Conservation (phyloP, 2,329 filamentous ascomycete species). For the Paracoccidioides lutzii region DNA sequence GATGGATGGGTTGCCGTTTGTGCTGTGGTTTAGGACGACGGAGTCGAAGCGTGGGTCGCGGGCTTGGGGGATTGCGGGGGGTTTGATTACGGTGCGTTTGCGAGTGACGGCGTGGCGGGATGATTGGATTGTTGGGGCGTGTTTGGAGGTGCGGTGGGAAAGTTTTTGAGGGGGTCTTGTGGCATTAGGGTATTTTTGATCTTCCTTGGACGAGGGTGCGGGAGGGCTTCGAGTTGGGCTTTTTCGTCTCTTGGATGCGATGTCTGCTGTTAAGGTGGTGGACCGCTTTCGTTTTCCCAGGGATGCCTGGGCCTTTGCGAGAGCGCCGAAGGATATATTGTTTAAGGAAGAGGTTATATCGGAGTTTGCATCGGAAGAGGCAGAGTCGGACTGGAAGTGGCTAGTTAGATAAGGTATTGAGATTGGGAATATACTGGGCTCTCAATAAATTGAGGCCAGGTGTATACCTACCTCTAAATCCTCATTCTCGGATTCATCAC, state of each 20-base stretch:
- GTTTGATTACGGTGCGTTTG: constrained; percentile 57
- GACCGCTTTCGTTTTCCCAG: constrained; percentile 23
- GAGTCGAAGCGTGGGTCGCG: constrained; percentile 87
- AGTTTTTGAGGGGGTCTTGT: constrained; percentile 16
- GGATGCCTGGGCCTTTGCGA: constrained; percentile 64
- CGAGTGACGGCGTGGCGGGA: constrained; percentile 76
- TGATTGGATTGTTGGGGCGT: constrained; percentile 72
- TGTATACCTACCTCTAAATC: neutral
- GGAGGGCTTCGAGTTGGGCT: constrained; percentile 28
- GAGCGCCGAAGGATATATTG: constrained; percentile 73
- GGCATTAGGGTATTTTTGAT: constrained; percentile 61
- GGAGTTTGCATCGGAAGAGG: constrained; percentile 11
- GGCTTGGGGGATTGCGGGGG: constrained; percentile 43
- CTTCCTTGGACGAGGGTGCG: constrained; percentile 5
- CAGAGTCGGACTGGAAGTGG: neutral
- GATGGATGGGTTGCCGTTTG: constrained; percentile 23
- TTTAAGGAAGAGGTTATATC: constrained; percentile 33
- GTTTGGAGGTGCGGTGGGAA: constrained; percentile 51
- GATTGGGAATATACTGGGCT: too few relatives aligned
- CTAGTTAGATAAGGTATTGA: neutral
- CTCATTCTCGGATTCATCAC: constrained; percentile 20
- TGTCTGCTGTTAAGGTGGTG: constrained; percentile 7
- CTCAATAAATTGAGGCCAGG: too few relatives aligned
- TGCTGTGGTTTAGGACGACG: constrained; percentile 31
- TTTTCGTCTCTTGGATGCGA: constrained; percentile 24